Evolutionary conservation across 768 basidiomycete species (phyloP).

Genomic region (Xanthoconium purpureum): DNA sequence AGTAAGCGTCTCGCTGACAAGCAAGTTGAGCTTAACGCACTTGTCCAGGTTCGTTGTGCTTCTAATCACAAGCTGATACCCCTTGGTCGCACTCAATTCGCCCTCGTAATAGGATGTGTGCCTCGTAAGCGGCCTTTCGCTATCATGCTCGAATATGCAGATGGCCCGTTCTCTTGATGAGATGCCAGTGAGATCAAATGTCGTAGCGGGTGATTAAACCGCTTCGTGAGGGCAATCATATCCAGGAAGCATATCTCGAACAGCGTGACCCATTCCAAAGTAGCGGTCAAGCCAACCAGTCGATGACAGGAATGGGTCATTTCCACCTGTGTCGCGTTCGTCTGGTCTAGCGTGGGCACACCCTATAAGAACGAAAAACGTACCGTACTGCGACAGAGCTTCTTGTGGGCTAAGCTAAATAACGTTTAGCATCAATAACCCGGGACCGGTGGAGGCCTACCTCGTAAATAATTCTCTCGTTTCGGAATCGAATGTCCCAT

Average conservation of each 20-base stretch:
- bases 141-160: constrained; percentile 64
- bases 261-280: constrained; percentile 58
- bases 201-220: constrained; percentile 56
- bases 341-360: background rate
- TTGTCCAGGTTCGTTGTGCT: constrained; percentile 62
- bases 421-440: background rate
- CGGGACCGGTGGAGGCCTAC: constrained; percentile 21
- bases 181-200: constrained; percentile 43
- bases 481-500: constrained; percentile 59
- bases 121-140: constrained; percentile 52
- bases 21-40: constrained; percentile 35
- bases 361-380: background rate
- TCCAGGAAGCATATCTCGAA: constrained; percentile 61
- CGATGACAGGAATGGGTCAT: constrained; percentile 57
- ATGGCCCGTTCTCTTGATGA: constrained; percentile 51
- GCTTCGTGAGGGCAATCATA: constrained; percentile 69
- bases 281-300: constrained; percentile 63
- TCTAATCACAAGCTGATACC: constrained; percentile 55
- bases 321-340: constrained; percentile 43
- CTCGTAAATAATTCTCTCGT: constrained; percentile 62
- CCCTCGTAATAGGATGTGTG: constrained; percentile 52
- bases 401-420: constrained; percentile 56
- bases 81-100: constrained; percentile 61
- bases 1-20: background rate
- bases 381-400: constrained; percentile 58